A percentile compares a stretch with the other conserved stretches of the same genome.
These are phyloP conservation scores for Nemophila menziesii DNA, from an alignment of 257 asterid species.

Conservation along the genomic window DNA sequence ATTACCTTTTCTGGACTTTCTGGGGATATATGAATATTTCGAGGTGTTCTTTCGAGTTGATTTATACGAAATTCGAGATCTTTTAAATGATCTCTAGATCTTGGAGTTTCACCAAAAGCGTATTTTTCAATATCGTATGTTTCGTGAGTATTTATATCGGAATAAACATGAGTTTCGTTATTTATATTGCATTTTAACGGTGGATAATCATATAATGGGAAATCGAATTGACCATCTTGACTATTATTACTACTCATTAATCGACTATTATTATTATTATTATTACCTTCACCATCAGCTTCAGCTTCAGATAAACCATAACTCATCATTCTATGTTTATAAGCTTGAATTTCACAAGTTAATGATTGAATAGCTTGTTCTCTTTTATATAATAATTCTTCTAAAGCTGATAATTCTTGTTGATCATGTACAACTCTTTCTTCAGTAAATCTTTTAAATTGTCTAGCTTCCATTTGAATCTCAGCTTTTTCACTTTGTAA, in stretches of 20 bases:
- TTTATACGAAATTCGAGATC: constrained; percentile 66
- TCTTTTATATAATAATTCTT: constrained; percentile 84
- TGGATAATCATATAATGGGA: constrained; percentile 57
- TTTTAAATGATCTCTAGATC: constrained; percentile 41
- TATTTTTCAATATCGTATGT: constrained; percentile 56
- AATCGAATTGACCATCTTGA: constrained; percentile 31
- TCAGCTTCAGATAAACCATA: constrained; percentile 68
- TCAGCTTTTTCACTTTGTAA: constrained; percentile 89
- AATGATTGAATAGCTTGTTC: constrained; percentile 69
- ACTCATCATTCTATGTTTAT: constrained; percentile 83
- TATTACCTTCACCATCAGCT: constrained; percentile 32
- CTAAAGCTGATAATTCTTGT: constrained; percentile 55
- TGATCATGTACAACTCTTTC: constrained; percentile 88
- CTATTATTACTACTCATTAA: constrained; percentile 30
- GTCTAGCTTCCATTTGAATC: constrained; percentile 85
- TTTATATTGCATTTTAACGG: constrained; percentile 56
- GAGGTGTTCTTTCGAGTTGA: constrained; percentile 70
- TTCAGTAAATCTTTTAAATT: constrained; percentile 77
- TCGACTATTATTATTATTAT: constrained; percentile 9
- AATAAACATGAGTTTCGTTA: constrained; percentile 29
- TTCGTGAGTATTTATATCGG: constrained; percentile 36
- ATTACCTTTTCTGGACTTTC: constrained; percentile 66
- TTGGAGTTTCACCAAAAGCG: constrained; percentile 65
- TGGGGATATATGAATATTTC: constrained; percentile 39
- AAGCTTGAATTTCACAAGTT: constrained; percentile 62